phyloP scores from a whole-genome alignment of 2,329 filamentous ascomycete species.

The Fusarium vanettenii region DNA sequence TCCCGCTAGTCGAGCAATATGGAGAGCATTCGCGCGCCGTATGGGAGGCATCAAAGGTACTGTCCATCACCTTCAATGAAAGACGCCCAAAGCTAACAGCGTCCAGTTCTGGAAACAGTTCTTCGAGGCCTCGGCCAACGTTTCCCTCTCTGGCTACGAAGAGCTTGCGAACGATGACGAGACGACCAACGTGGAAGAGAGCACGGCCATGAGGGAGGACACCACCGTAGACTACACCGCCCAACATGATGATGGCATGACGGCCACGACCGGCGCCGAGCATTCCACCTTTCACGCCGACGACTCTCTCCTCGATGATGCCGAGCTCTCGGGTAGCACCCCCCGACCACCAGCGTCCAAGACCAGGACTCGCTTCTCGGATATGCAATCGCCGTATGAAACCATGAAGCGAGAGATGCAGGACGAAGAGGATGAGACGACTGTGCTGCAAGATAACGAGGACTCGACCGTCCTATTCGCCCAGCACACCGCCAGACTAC shows the following conservation, averaged over 20 bases:
- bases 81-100: background rate
- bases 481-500: slow-evolving; percentile 65
- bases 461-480: slow-evolving; percentile 63
- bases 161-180: slow-evolving; percentile 79
- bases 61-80: accelerated
- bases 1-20: slow-evolving; percentile 95
- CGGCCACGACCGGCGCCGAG: slow-evolving; percentile 47
- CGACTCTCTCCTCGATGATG: slow-evolving; percentile 76
- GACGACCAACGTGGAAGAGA: slow-evolving; percentile 61
- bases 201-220: slow-evolving; percentile 67
- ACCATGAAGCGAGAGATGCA: slow-evolving; percentile 75
- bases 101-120: slow-evolving; percentile 98
- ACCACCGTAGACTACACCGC: slow-evolving; percentile 62
- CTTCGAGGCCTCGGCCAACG: slow-evolving; percentile 97
- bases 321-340: slow-evolving; percentile 73
- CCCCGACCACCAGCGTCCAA: slow-evolving; percentile 68
- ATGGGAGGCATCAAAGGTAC: slow-evolving; percentile 95
- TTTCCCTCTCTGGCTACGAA: slow-evolving; percentile 94
- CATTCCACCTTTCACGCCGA: slow-evolving; percentile 58
- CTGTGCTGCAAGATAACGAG: slow-evolving; percentile 52
- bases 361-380: slow-evolving; percentile 66
- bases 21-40: slow-evolving; percentile 92
- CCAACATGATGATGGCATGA: slow-evolving; percentile 52
- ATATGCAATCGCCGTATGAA: slow-evolving; percentile 83
- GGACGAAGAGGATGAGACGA: slow-evolving; percentile 54